phyloP scores from a whole-genome alignment of 2,329 filamentous ascomycete genomes.

The Fusarium sp. region DNA sequence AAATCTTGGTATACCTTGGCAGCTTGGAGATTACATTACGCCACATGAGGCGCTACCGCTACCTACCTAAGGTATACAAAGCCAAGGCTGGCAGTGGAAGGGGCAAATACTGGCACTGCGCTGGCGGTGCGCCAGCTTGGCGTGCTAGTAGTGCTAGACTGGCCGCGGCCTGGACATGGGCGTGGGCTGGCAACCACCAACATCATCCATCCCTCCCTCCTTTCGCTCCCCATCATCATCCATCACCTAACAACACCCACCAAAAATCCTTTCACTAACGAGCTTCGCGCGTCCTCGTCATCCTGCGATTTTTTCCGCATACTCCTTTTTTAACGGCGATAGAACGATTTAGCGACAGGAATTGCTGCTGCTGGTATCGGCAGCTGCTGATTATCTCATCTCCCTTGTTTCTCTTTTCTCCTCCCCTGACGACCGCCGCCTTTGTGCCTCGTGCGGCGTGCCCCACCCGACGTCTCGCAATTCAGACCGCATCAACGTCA shows the following conservation, averaged over 20 bases:
- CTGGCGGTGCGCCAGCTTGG: slow-evolving; percentile 8
- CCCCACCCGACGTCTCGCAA: slow-evolving; percentile 44
- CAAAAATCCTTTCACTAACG: slow-evolving; percentile 33
- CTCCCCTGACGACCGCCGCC: slow-evolving; percentile 38
- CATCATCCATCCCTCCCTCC: slow-evolving; percentile 30
- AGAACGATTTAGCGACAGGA: slow-evolving; percentile 26
- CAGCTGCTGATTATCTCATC: slow-evolving; percentile 31
- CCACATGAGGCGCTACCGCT: slow-evolving; percentile 34
- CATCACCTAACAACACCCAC: slow-evolving; percentile 35
- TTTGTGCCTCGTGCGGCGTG: slow-evolving; percentile 41
- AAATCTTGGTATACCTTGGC: not conserved
- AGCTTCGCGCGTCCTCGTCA: slow-evolving; percentile 10
- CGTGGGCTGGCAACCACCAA: slow-evolving; percentile 28
- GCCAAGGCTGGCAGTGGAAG: slow-evolving; percentile 20
- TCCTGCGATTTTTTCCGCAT: not conserved
- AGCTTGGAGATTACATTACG: slow-evolving; percentile 14
- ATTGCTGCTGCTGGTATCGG: slow-evolving; percentile 35
- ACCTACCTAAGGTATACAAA: slow-evolving; percentile 26
- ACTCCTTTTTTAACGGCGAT: slow-evolving; percentile 3
- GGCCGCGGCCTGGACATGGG: not conserved
- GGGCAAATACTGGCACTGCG: slow-evolving; percentile 13
- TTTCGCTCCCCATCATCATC: slow-evolving; percentile 37
- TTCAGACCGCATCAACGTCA: slow-evolving; percentile 44
- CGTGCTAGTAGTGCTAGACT: not conserved
- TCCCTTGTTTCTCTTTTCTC: slow-evolving; percentile 23